phyloP scores from a whole-genome alignment of 1,139 yeast species.

The Magnusiomyces ingens region DNA sequence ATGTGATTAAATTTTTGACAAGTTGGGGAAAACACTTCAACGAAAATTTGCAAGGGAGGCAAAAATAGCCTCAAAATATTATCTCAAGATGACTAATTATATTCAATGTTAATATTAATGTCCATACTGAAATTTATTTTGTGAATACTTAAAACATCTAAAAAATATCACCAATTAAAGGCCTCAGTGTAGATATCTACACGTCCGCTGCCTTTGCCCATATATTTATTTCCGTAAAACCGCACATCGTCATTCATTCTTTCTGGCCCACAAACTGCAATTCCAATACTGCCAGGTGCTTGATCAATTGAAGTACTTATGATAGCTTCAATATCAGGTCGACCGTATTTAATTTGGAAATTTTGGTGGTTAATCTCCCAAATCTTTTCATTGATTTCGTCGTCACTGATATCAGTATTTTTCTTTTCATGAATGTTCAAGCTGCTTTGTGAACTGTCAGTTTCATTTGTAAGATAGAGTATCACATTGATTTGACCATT shows the following conservation, averaged over 20 bases:
- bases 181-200: slow-evolving; percentile 39
- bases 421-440: not conserved
- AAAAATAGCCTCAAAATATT: no score
- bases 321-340: slow-evolving; percentile 9
- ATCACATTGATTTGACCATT: slow-evolving; percentile 31
- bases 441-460: not conserved
- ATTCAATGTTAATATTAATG: no score
- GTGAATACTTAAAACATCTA: no score
- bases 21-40: no score
- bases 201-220: slow-evolving; percentile 22
- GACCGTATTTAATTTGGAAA: no score
- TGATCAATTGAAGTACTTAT: slow-evolving; percentile 4
- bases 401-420: not conserved
- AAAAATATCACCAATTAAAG: slow-evolving; percentile 33
- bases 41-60: no score
- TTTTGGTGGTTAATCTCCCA: no score
- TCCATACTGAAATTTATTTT: no score
- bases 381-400: no score
- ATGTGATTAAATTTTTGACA: no score
- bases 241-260: slow-evolving; percentile 36
- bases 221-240: slow-evolving; percentile 20
- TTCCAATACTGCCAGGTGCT: slow-evolving; percentile 31
- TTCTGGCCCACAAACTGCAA: slow-evolving; percentile 37
- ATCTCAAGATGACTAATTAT: no score
- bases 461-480: slow-evolving; percentile 29